phyloP scores from a whole-genome alignment of 1,139 yeast genomes.

The Debaryomyces sp. region DNA sequence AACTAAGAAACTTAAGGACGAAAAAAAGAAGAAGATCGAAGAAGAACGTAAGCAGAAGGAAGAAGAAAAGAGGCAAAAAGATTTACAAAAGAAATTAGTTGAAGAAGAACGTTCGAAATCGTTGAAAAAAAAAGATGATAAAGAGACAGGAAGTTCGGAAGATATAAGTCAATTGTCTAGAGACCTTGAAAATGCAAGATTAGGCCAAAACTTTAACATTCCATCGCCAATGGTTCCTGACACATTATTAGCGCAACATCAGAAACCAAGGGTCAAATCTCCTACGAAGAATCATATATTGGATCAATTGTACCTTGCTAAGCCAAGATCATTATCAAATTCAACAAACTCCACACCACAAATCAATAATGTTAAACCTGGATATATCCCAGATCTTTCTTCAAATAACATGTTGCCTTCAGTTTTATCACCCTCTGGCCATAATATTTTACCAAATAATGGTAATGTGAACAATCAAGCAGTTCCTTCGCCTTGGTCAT shows the following conservation, averaged over 20 bases:
- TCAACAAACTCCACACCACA: constrained; percentile 21
- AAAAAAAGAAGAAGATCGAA: constrained; percentile 50
- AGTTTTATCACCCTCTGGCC: constrained; percentile 5
- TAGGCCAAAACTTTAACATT: background rate
- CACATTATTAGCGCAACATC: background rate
- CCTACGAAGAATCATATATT: constrained; percentile 32
- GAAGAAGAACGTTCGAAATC: constrained; percentile 38
- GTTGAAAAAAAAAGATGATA: constrained; percentile 33
- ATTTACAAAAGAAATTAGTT: constrained; percentile 40
- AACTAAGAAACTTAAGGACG: constrained; percentile 39
- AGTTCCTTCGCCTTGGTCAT: constrained; percentile 3
- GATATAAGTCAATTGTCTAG: constrained; percentile 9
- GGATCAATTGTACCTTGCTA: constrained; percentile 38
- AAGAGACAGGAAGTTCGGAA: constrained; percentile 31
- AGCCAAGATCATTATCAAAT: constrained; percentile 29
- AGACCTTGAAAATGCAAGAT: background rate
- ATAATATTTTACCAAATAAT: constrained; percentile 7
- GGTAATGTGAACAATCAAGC: background rate
- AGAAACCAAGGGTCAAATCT: constrained; percentile 8
- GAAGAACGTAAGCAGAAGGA: constrained; percentile 44
- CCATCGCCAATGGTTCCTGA: background rate
- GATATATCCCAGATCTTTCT: background rate
- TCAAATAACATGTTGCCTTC: constrained; percentile 6
- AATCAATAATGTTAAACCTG: constrained; percentile 4
- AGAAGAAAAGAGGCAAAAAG: constrained; percentile 49